A percentile compares a stretch with the other conserved stretches of the same genome.
Evolutionary conservation across 257 asterid species (phyloP).

Genomic region (Solanum clarkiae): DNA sequence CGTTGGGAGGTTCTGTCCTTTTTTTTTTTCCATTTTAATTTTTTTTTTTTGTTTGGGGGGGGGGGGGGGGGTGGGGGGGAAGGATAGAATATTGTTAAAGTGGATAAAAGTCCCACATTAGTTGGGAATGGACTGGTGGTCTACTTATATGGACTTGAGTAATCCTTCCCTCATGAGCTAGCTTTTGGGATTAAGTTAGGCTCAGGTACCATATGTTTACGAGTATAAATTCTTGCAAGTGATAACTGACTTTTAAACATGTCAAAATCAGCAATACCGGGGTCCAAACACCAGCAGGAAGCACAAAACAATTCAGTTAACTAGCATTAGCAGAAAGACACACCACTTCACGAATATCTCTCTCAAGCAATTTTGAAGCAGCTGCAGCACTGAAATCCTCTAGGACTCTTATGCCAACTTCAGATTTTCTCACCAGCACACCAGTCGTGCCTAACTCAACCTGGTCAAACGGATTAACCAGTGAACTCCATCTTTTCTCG

Average conservation of each 20-base stretch:
- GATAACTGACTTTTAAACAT: not conserved
- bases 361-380: slow-evolving; percentile 86
- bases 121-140: too few species aligned
- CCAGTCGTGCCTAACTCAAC: slow-evolving; percentile 34
- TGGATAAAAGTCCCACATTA: too few species aligned
- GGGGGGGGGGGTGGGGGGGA: not conserved
- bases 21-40: not conserved
- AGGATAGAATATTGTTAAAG: not conserved
- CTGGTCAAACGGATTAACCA: slow-evolving; percentile 25
- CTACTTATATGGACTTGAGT: too few species aligned
- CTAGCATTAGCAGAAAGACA: slow-evolving; percentile 8
- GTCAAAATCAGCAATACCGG: not conserved
- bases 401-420: slow-evolving; percentile 37
- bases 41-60: too few species aligned
- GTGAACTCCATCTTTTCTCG: slow-evolving; percentile 64
- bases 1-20: not conserved
- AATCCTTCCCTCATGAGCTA: too few species aligned
- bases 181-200: too few species aligned
- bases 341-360: slow-evolving; percentile 92
- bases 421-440: slow-evolving; percentile 42
- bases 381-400: slow-evolving; percentile 74
- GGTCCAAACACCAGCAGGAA: not conserved
- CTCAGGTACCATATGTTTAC: too few species aligned
- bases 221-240: not conserved
- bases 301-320: not conserved